Evolutionary conservation across 805 yeast genomes (phyloP), one percentile per base, ranked within the genome.

Genomic region (Clavispora santaluciae): DNA sequence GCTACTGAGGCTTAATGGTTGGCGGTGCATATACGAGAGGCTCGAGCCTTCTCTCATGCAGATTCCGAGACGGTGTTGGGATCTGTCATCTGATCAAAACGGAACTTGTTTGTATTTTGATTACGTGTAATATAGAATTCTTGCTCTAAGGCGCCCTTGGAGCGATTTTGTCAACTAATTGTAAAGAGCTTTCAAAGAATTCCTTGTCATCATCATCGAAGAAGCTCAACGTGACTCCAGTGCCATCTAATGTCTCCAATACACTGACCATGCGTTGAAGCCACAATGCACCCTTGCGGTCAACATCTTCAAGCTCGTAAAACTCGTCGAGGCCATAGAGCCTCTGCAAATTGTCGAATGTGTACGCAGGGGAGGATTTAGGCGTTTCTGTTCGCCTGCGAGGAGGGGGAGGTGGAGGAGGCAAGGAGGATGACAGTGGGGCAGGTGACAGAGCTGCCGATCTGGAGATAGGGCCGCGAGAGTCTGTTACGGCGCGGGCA

Each of bases 211-310:
- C 56, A 49, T 64, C 70, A 29, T 58, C 50, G 58, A 66, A 63
- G 35, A 68, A 50, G 31, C 53, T 48, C 6, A 66, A 43, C 41
- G 54, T 58, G 6, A 67, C 59, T 17, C 53, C 46, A 7, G 64
- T 53, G 10, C 57, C 58, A 29, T 59, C 61, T 36, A 66, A 49
- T 13, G 34, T 45, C 29, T 58, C 59, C n/a, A 64, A 42, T 5
- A 65, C 60, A 6, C 48, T 44, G 17, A 61, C 49, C 11, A 66
- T 58, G 37, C 70, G 48, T 35, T 56, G 57, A 22, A 69, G 57
- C 70, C 72, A 69, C 24, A 46, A 46, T 0, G 70, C 68, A 3
- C 73, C 75, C 30, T 49, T 57, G 33, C 45, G 53, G 45, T 70
- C 75, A 31, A 55, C 52, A 29, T 63, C 67, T 40, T 65, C 68